Percentiles rank a stretch among this genome's conserved stretches.
phyloP scores from a whole-genome alignment of 352 stramenopile species.

The Phytophthora quininea region DNA sequence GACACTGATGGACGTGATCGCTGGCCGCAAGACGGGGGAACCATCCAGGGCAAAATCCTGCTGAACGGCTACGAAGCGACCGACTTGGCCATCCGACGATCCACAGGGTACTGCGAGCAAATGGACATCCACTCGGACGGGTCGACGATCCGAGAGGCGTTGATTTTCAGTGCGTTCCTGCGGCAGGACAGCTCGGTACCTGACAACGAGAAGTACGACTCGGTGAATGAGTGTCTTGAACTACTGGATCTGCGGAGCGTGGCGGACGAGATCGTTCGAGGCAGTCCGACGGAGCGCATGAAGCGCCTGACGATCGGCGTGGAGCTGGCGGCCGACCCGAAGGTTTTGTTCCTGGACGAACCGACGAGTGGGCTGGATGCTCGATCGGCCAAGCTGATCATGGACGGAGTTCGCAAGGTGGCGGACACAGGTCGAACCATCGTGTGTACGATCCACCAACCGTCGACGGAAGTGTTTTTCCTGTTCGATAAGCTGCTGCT shows the following conservation, averaged over 20 bases:
- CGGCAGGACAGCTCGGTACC: constrained; percentile 41
- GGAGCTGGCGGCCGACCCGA: constrained; percentile 83
- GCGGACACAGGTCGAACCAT: constrained; percentile 78
- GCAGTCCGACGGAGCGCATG: constrained; percentile 45
- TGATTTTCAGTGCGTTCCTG: constrained; percentile 87
- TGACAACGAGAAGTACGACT: constrained; percentile 33
- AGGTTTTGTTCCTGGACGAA: constrained; percentile 79
- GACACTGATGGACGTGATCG: constrained; percentile 93
- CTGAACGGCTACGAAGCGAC: constrained; percentile 44
- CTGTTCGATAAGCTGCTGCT: constrained; percentile 87
- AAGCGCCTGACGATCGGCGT: constrained; percentile 79
- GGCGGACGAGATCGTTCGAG: constrained; percentile 41
- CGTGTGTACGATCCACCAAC: constrained; percentile 92
- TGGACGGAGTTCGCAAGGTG: constrained; percentile 65
- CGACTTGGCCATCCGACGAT: constrained; percentile 36
- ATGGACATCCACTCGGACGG: constrained; percentile 89
- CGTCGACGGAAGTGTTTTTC: constrained; percentile 83
- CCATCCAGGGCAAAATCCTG: constrained; percentile 62
- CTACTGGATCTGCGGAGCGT: constrained; percentile 37
- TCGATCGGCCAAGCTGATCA: constrained; percentile 67
- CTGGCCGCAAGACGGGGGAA: constrained; percentile 88
- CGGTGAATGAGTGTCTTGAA: constrained; percentile 40
- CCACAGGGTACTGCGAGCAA: constrained; percentile 66
- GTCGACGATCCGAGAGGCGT: constrained; percentile 83
- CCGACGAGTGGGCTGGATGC: constrained; percentile 62